Percentiles rank a stretch among this genome's conserved stretches.
Evolutionary conservation across 192 early-diverging fungal genomes (phyloP).

Genomic region (Entomortierella lignicola): DNA sequence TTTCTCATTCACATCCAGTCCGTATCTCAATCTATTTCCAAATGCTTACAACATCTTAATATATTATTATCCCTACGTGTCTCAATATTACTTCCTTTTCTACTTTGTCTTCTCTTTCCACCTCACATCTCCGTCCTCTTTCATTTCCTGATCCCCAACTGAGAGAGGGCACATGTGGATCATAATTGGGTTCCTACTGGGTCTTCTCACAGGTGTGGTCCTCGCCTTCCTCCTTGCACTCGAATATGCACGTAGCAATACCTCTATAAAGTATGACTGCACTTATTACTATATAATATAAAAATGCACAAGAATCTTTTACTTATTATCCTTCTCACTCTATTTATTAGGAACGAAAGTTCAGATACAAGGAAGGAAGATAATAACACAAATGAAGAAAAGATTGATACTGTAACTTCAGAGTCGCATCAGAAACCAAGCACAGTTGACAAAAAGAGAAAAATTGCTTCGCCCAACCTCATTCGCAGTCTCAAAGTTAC

Average conservation of each 20-base stretch:
- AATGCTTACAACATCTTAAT: too few species aligned
- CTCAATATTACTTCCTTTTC: not conserved
- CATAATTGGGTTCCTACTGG: conserved; percentile 30
- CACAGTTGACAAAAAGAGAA: not conserved
- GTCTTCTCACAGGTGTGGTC: conserved; percentile 27
- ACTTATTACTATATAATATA: too few species aligned
- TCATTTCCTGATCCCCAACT: not conserved
- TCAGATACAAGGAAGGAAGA: not conserved
- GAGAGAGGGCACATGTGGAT: conserved; percentile 24
- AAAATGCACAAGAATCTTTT: not conserved
- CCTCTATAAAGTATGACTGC: not conserved
- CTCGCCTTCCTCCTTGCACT: conserved; percentile 3
- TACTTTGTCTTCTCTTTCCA: not conserved
- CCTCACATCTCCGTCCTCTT: not conserved
- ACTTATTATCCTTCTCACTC: not conserved
- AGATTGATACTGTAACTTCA: not conserved
- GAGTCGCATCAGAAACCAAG: not conserved
- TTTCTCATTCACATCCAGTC: too few species aligned
- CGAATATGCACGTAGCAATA: not conserved
- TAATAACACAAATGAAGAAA: not conserved
- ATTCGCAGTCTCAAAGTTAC: not conserved
- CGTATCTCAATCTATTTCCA: too few species aligned
- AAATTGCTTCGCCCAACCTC: not conserved
- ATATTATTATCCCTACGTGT: too few species aligned
- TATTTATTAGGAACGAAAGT: not conserved